These are phyloP conservation scores for Colletotrichum orchidophilum DNA, from an alignment of 2,329 filamentous ascomycete species.

Conservation along the genomic window DNA sequence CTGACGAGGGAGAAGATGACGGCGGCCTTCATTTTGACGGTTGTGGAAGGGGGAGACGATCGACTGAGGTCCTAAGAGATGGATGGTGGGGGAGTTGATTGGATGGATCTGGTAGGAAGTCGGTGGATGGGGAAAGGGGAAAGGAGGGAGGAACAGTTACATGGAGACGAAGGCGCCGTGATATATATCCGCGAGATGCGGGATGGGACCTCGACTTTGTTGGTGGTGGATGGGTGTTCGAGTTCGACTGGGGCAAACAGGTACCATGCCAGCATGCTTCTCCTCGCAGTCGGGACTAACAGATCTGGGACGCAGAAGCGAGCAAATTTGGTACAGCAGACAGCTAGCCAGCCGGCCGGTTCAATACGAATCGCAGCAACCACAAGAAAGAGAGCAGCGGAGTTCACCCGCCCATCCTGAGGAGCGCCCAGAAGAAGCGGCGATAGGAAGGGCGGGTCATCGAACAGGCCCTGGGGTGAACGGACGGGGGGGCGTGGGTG, in stretches of 20 bases:
- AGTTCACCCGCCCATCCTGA: conserved; percentile 22
- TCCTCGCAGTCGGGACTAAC: conserved; percentile 3
- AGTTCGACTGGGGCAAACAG: conserved; percentile 2
- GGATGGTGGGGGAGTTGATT: conserved; percentile 30
- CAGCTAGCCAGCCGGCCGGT: not conserved
- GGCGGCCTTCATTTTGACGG: conserved; percentile 52
- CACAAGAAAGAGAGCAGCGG: conserved; percentile 8
- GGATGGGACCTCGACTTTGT: not conserved
- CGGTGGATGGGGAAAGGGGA: conserved; percentile 34
- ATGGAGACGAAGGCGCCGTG: conserved; percentile 28
- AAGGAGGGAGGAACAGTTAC: conserved; percentile 6
- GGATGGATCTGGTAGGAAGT: conserved; percentile 35
- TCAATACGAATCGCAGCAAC: conserved; percentile 29
- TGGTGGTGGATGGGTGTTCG: not conserved
- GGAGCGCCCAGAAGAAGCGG: not conserved
- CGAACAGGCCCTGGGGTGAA: conserved; percentile 16
- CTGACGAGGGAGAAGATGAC: conserved; percentile 49
- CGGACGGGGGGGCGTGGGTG: not conserved
- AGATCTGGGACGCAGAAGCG: not conserved
- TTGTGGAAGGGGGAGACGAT: conserved; percentile 30
- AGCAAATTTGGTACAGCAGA: conserved; percentile 5
- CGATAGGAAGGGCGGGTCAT: conserved; percentile 24
- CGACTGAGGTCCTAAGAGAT: conserved; percentile 34
- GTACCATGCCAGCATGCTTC: too few species aligned
- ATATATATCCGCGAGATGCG: conserved; percentile 32